These are phyloP conservation scores for Fagopyrum homotropicum DNA, from an alignment of 148 eudicot genomes.

Conservation along the genomic window DNA sequence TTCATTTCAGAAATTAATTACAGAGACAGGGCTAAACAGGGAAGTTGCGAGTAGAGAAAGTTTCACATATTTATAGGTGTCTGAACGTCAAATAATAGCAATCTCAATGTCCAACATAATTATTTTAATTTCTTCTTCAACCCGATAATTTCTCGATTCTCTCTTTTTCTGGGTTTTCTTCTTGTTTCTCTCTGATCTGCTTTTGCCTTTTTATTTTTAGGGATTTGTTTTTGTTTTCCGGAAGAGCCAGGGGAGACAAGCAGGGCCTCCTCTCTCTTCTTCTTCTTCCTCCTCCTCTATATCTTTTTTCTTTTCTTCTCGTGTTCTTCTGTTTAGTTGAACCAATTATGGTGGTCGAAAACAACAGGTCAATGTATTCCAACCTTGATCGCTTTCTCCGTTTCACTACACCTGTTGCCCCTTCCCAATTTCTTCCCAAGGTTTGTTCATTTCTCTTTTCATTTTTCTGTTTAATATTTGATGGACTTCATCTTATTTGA, in stretches of 20 bases:
- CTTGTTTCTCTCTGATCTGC: conserved; percentile 9
- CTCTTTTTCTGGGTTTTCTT: conserved; percentile 3
- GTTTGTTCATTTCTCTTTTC: conserved; percentile 23
- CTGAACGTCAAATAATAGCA: conserved; percentile 12
- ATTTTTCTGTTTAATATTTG: background rate
- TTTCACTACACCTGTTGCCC: conserved; percentile 73
- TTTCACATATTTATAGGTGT: conserved; percentile 2
- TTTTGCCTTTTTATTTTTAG: conserved; percentile 7
- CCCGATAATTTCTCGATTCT: background rate
- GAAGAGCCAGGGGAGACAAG: background rate
- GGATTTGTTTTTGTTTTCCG: background rate
- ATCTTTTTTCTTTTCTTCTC: conserved; percentile 9
- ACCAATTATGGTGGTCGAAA: conserved; percentile 36
- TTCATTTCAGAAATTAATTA: background rate
- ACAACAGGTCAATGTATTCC: conserved; percentile 42
- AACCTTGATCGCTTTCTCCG: conserved; percentile 67
- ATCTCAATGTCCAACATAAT: background rate
- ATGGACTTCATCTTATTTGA: no score
- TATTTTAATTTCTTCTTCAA: background rate
- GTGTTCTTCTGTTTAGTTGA: conserved; percentile 6
- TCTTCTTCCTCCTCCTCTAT: conserved; percentile 12
- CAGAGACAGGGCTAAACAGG: background rate
- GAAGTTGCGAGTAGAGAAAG: conserved; percentile 13
- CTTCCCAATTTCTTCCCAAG: conserved; percentile 72
- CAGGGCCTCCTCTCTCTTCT: conserved; percentile 15